phyloP scores from a whole-genome alignment of 2,329 filamentous ascomycete genomes.

The Madurella mycetomatis region DNA sequence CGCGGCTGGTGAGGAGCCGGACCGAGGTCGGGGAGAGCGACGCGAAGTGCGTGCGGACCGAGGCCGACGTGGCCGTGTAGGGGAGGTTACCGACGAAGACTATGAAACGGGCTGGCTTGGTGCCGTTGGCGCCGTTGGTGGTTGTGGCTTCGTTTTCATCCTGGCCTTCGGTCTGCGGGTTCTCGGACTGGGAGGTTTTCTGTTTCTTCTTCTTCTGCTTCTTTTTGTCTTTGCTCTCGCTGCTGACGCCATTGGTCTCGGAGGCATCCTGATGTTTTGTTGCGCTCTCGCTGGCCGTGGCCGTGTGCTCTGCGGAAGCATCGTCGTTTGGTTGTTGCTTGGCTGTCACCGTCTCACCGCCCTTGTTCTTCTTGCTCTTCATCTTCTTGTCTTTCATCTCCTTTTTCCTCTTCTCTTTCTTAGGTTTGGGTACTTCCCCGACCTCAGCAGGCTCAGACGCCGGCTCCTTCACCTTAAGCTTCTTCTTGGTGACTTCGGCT shows the following conservation, averaged over 20 bases:
- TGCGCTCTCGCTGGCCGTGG: not conserved
- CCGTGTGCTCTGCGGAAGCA: not conserved
- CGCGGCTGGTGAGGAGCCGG: slow-evolving; percentile 61
- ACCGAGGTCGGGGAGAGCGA: slow-evolving; percentile 66
- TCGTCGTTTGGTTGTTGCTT: too few relatives aligned
- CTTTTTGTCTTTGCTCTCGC: slow-evolving; percentile 31
- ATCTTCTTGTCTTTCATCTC: slow-evolving; percentile 32
- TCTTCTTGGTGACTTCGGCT: slow-evolving; percentile 25
- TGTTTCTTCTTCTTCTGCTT: slow-evolving; percentile 29
- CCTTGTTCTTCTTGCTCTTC: slow-evolving; percentile 19
- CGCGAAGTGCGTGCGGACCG: slow-evolving; percentile 71
- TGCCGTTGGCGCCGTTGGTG: slow-evolving; percentile 1
- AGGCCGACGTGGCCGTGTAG: slow-evolving; percentile 68
- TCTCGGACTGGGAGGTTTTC: not conserved
- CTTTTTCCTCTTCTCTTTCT: slow-evolving; percentile 10
- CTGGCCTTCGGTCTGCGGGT: not conserved
- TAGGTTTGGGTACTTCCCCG: not conserved
- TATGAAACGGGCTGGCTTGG: slow-evolving; percentile 69
- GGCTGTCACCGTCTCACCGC: not conserved
- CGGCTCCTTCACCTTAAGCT: slow-evolving; percentile 16
- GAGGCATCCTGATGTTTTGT: not conserved
- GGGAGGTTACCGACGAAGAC: slow-evolving; percentile 73
- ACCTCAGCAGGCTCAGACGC: not conserved
- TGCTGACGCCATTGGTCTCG: slow-evolving; percentile 31
- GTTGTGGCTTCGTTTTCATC: not conserved